Evolutionary conservation across 805 yeast genomes (phyloP).

Genomic region (Spathaspora hagerdaliae): DNA sequence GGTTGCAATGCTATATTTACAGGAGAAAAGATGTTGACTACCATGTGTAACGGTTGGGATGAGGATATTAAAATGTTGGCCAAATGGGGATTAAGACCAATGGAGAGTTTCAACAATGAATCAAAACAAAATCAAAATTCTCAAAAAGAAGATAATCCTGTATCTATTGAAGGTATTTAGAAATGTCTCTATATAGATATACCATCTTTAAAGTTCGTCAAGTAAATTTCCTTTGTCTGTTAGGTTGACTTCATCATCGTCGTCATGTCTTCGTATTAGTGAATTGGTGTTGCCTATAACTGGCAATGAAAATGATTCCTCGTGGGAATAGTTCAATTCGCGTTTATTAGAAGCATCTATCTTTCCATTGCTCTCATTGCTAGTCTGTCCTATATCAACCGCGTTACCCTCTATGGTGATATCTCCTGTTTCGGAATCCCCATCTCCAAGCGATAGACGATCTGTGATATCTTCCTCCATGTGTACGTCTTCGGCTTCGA

Average conservation of each 20-base stretch:
- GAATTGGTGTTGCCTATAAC: constrained; percentile 19
- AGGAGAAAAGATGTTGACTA: constrained; percentile 77
- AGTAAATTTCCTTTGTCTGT: constrained; percentile 5
- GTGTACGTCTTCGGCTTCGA: constrained; percentile 11
- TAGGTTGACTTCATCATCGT: not conserved
- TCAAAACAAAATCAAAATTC: not conserved
- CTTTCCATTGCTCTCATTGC: not conserved
- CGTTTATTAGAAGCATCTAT: not conserved
- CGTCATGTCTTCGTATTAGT: constrained; percentile 6
- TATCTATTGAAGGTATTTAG: not conserved
- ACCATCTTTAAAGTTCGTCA: not conserved
- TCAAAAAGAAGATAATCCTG: not conserved
- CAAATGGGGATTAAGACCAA: constrained; percentile 66
- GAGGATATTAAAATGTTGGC: constrained; percentile 66
- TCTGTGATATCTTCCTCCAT: constrained; percentile 22
- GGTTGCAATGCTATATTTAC: constrained; percentile 82
- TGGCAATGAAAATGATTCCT: constrained; percentile 53
- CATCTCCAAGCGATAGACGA: not conserved
- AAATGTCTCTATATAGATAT: not conserved
- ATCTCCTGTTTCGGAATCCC: not conserved
- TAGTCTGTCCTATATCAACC: not conserved
- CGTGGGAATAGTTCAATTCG: constrained; percentile 11
- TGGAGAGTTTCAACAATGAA: constrained; percentile 38
- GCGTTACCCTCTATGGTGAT: constrained; percentile 1
- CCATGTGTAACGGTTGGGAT: constrained; percentile 82